Percentiles rank a stretch among this genome's conserved stretches.
phyloP scores from a whole-genome alignment of 176 grass and related monocot genomes.

The Carex scoparia region DNA sequence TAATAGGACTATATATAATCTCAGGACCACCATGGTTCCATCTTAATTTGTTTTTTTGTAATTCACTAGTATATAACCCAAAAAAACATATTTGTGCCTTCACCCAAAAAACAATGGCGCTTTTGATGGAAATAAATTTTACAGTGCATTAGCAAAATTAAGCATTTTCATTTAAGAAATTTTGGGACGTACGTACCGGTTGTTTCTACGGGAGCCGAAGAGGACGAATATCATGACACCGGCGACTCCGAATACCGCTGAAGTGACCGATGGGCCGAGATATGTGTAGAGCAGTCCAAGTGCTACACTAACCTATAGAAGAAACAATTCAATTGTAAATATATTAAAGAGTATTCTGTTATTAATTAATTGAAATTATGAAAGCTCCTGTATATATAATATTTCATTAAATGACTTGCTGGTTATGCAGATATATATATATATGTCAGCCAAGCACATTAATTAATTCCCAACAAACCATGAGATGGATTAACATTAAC shows the following conservation, averaged over 20 bases:
- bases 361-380: background rate
- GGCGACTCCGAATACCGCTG: conserved; percentile 52
- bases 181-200: conserved; percentile 28
- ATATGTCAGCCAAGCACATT: background rate
- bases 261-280: conserved; percentile 65
- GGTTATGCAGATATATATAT: background rate
- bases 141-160: background rate
- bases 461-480: background rate
- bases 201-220: conserved; percentile 67
- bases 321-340: background rate
- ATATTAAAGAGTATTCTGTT: background rate
- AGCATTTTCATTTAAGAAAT: background rate
- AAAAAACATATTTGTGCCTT: background rate
- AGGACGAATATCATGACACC: conserved; percentile 63
- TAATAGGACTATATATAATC: background rate
- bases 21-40: too few species aligned
- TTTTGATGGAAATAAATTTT: background rate
- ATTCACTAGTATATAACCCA: background rate
- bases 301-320: conserved; percentile 48
- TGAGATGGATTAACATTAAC: background rate
- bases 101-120: background rate
- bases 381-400: background rate
- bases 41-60: background rate
- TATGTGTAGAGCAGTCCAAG: conserved; percentile 65
- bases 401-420: background rate